Base-by-base conservation (phyloP, 2,329 filamentous ascomycete species). In the Pochonia chlamydosporia region DNA sequence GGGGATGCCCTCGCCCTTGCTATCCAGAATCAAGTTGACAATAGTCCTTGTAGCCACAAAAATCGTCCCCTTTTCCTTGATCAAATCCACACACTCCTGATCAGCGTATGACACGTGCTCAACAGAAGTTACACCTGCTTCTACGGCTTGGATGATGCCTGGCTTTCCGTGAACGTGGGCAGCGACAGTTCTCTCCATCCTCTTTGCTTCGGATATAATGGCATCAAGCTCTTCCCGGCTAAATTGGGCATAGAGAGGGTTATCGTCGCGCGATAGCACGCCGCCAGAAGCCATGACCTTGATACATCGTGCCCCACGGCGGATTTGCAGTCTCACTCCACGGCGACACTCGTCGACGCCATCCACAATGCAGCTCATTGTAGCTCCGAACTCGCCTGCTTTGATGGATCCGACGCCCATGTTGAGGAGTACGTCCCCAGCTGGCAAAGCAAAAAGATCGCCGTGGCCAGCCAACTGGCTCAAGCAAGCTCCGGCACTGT, bases 381-480 rank as follows among this genome's bases (percentile, higher is more conserved):
- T 50, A 4, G 54, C 49, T 2, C 59, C 59, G 8, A 60, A 63
- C 26, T 67, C 61, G 1, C 65, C 65, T 3, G 61, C 51, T 0
- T 49, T 52, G 24, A 60, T 51, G 26, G 55, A 50, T 3, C 54
- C 45, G 2, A 69, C 59, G 9, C 67, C 67, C 3, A 63, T 49
- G 44, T 60, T 64, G 13, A 61, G 51, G 1, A 68, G 61, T 16
- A 62, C 61, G 31, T 66, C 62, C 7, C 65, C 65, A 0, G 66
- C 59, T 0, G 66, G 65, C 23, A 67, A 37, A 18, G 52, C 48
- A 50, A 64, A 66, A 10, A 63, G 43, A 44, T 70, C 67, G 14
- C 71, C 72, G 54, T 76, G 74, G 1, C 75, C 74, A 7, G 68
- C 73, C 1, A 70, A 74, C 52, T 71, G 70, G 45, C 65, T 68